Base-by-base conservation (phyloP, 2,329 filamentous ascomycete species). In the Cyphellophora attinorum region DNA sequence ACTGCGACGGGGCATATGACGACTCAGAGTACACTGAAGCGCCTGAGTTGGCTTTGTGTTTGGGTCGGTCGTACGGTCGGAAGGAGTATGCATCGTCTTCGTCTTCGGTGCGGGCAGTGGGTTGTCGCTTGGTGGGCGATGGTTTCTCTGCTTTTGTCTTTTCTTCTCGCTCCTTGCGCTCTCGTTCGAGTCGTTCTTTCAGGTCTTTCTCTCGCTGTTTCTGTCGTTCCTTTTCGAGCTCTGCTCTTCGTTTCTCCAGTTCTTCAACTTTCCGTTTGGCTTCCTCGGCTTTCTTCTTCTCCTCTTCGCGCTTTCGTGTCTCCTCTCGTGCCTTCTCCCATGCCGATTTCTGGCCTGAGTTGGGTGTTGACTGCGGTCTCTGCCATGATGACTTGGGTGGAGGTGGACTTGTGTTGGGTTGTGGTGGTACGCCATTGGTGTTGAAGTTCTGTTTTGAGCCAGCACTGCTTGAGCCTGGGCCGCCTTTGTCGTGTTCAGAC, bases 1-100 rank as follows among this genome's bases (percentile, higher is more conserved):
- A 86, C 39, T 85, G 77, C 6, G 85, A 93, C 2, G 83, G 74
- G 2, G 85, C 81, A 59, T 89, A 95, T 1, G 85, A 93, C 11
- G 81, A 82, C 51, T 93, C 85, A 11, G 86, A 93, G 50, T 79
- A 78, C 15, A 80, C 65, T 0, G 81, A 81, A 17, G 81, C 79
- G 12, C 73, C 67, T n/a, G 81, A 80, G 38, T 73, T 74, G 27
- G 55, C 52, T 41, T 72, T 74, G 44, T 75, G 72, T 50, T 71
- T 76, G 2, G 79, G 72, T 46, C 75, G 71, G 53, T 89, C 82
- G 56, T 88, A 88, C 1, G 84, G 81, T 32, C 82, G 76, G 58
- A 76, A 88, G 2, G 82, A 86, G 55, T 81, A 77, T 3, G 69
- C 65, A 44, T 80, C 74, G 33, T 81, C 76, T 32, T 81, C 74